Evolutionary conservation across 768 basidiomycete species (phyloP), one percentile per base, ranked within the genome.

Genomic region (Tricholoma sp.): DNA sequence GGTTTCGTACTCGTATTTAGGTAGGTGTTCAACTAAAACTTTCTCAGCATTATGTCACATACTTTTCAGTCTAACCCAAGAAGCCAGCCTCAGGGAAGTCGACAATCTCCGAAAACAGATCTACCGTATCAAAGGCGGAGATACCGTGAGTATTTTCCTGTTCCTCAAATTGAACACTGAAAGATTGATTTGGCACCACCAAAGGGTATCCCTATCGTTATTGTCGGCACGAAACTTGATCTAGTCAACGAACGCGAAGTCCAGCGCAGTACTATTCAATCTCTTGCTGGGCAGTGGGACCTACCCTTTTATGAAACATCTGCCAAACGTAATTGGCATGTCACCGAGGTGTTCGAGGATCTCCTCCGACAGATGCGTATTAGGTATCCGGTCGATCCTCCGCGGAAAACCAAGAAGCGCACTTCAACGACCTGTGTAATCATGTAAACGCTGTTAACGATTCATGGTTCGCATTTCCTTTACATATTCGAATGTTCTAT

Each of bases 1-100:
- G 90, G 89, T 11, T 91, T 91, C 67, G 76, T 91, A n/a, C 75
- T 91, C 35, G 90, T 91, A 43, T 91, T 91, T 71, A 91, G 89
- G 89, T 82, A 64, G 52, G 67, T 50, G 7, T 53, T 50, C 14
- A 27, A 18, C 16, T 22, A 18, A 43, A 9, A 35, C 47, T n/a
- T 55, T 53, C 37, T 50, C 54, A 52, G 50, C 54, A 35, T 41
- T 34, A 45, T 47, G 59, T 37, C 19, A 57, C 58, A 24, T 63
- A 31, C 58, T 14, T 29, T 24, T 55, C 57, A 94, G 91, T 68
- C 71, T 94, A 57, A 91, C 87, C 0, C 87, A 92, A 67, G 89
- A 93, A 72, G 81, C 86, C 49, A 89, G 84, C 60, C 75, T 94
- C 53, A 84, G 83, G 64, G 91, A 94, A 67, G 82, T 94, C 21